These are phyloP conservation scores for Rhexocercosporidium sp. DNA, from an alignment of 2,329 filamentous ascomycete genomes.

Conservation along the genomic window DNA sequence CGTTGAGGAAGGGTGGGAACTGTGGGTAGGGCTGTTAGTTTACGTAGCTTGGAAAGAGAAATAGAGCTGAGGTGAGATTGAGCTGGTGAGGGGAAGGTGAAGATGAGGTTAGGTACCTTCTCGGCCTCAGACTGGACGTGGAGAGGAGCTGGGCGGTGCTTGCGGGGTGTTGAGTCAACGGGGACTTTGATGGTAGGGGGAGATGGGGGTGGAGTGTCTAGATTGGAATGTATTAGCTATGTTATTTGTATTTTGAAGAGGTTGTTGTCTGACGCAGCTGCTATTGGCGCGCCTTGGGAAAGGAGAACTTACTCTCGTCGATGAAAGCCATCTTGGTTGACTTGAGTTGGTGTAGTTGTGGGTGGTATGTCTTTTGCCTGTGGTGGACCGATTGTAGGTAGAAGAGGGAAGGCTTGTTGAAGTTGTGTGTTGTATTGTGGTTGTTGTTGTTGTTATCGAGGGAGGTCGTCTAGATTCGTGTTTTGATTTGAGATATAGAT, in stretches of 20 bases:
- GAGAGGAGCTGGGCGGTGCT: not conserved
- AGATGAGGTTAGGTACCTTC: not conserved
- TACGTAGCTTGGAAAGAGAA: not conserved
- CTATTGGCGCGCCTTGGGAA: not conserved
- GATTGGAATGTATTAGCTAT: not conserved
- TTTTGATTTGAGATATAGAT: not conserved
- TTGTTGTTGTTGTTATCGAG: not conserved
- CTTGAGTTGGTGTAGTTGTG: not conserved
- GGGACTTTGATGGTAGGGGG: not conserved
- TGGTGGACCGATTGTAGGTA: not conserved
- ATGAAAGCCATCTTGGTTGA: not conserved
- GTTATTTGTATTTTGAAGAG: not conserved
- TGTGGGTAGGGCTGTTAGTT: not conserved
- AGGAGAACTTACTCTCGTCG: not conserved
- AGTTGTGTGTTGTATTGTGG: not conserved
- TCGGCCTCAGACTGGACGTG: slow-evolving; percentile 13
- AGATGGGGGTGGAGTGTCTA: not conserved
- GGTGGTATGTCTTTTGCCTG: not conserved
- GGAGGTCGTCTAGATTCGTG: not conserved
- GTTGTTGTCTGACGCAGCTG: not conserved
- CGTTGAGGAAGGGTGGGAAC: not conserved
- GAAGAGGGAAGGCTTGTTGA: not conserved
- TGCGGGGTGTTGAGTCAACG: not conserved
- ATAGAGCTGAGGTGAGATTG: too few species aligned
- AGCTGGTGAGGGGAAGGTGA: not conserved